Percentiles rank a stretch among this genome's conserved stretches.
Evolutionary conservation across 306 rosid genomes (phyloP).

Genomic region (Quillaja saponaria): DNA sequence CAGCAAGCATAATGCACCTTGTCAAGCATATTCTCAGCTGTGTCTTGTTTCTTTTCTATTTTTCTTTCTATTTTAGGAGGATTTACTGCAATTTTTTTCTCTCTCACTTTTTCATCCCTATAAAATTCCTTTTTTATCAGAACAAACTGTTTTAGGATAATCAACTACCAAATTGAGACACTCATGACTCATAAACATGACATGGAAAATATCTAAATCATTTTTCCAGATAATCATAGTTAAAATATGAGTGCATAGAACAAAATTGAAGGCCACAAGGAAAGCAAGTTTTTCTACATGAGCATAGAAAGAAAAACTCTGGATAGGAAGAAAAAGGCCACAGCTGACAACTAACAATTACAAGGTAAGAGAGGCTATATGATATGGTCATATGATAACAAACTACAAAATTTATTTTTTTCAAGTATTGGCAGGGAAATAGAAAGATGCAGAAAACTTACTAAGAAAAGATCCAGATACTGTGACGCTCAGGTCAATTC

Average conservation of each 20-base stretch:
- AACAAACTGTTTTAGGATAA: too few relatives aligned
- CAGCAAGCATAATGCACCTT: conserved; percentile 50
- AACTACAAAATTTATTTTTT: too few relatives aligned
- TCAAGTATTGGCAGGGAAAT: too few relatives aligned
- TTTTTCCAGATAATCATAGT: conserved; percentile 22
- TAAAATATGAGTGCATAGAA: conserved; percentile 13
- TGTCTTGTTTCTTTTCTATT: too few relatives aligned
- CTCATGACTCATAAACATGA: neutral
- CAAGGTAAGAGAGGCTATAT: neutral
- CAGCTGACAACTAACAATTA: neutral
- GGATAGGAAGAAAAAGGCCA: neutral
- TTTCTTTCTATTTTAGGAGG: too few relatives aligned
- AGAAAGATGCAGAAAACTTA: too few relatives aligned
- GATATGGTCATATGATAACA: too few relatives aligned
- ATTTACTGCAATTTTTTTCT: too few relatives aligned
- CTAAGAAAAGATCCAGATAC: too few relatives aligned
- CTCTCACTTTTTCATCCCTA: too few relatives aligned
- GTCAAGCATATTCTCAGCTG: conserved; percentile 64
- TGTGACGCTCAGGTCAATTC: too few relatives aligned
- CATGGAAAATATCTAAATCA: neutral
- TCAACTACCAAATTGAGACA: conserved; percentile 20
- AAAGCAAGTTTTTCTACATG: neutral
- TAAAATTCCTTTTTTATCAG: too few relatives aligned
- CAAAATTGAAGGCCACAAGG: neutral
- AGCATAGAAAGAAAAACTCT: conserved; percentile 6